These are phyloP conservation scores for Hyaloperonospora brassicae DNA, from an alignment of 352 stramenopile genomes.

Conservation along the genomic window DNA sequence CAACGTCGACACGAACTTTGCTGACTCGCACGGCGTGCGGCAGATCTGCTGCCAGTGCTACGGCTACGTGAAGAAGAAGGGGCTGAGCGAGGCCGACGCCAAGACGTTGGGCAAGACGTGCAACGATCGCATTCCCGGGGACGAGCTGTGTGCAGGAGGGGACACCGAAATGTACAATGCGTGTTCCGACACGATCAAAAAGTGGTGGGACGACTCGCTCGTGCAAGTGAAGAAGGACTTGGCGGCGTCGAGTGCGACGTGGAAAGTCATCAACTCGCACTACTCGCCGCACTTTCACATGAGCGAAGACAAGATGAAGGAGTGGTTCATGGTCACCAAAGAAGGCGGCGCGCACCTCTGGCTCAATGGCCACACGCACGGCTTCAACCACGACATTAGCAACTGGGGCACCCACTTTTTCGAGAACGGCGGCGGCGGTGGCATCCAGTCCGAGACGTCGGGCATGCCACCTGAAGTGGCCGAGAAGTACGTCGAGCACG, in stretches of 20 bases:
- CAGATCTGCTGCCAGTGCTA: slow-evolving; percentile 87
- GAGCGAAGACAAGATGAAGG: slow-evolving; percentile 84
- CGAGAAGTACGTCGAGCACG: slow-evolving; percentile 72
- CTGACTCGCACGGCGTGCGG: slow-evolving; percentile 75
- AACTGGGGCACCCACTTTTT: slow-evolving; percentile 85
- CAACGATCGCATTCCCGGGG: slow-evolving; percentile 53
- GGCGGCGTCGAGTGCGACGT: slow-evolving; percentile 59
- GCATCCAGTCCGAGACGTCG: slow-evolving; percentile 82
- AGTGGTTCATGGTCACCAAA: slow-evolving; percentile 81
- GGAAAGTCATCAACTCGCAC: slow-evolving; percentile 86
- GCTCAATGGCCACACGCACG: slow-evolving; percentile 82
- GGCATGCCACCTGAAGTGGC: slow-evolving; percentile 59
- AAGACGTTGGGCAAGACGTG: slow-evolving; percentile 61
- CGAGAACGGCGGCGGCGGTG: slow-evolving; percentile 79
- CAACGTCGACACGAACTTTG: slow-evolving; percentile 83
- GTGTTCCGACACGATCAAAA: slow-evolving; percentile 63
- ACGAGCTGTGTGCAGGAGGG: slow-evolving; percentile 67
- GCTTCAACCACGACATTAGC: slow-evolving; percentile 83
- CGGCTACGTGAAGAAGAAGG: slow-evolving; percentile 68
- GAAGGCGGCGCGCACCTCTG: slow-evolving; percentile 66
- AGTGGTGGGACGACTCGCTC: slow-evolving; percentile 74
- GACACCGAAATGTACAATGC: slow-evolving; percentile 64
- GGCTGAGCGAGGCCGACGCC: slow-evolving; percentile 31
- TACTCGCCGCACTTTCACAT: slow-evolving; percentile 88
- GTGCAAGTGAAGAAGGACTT: slow-evolving; percentile 63